Conservation (phyloP, 768 basidiomycete genomes). For the Suillus placidus region DNA sequence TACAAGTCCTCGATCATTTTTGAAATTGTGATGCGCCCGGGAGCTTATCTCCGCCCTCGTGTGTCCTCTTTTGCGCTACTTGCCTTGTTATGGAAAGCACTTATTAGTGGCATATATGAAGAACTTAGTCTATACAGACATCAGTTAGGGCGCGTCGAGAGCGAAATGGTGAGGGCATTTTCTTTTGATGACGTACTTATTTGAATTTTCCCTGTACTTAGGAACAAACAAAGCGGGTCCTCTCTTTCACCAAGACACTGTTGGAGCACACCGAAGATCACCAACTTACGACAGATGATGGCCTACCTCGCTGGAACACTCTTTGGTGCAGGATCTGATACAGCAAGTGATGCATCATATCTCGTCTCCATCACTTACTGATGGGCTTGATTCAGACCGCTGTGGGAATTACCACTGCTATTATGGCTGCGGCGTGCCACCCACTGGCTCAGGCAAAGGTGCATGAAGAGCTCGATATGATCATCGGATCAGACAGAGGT, state of each 20-base stretch:
- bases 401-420: slow-evolving; percentile 48
- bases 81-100: slow-evolving; percentile 56
- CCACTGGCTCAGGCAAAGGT: slow-evolving; percentile 49
- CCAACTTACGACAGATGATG: slow-evolving; percentile 48
- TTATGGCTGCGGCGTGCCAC: slow-evolving; percentile 54
- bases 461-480: slow-evolving; percentile 50
- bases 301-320: slow-evolving; percentile 60
- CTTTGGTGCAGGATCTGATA: slow-evolving; percentile 63
- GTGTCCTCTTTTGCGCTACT: slow-evolving; percentile 48
- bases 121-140: slow-evolving; percentile 54
- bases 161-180: slow-evolving; percentile 38
- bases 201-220: neutral
- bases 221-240: slow-evolving; percentile 5
- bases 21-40: slow-evolving; percentile 38
- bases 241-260: slow-evolving; percentile 53
- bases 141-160: slow-evolving; percentile 45
- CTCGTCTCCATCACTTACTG: neutral
- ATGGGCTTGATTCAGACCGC: slow-evolving; percentile 36
- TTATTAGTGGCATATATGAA: slow-evolving; percentile 52
- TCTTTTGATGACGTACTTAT: neutral
- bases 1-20: slow-evolving; percentile 26
- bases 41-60: slow-evolving; percentile 48
- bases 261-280: slow-evolving; percentile 51
- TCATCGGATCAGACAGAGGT: slow-evolving; percentile 41
- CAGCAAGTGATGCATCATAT: slow-evolving; percentile 25